These are phyloP conservation scores for Brasilioporus rufonigricans DNA, from an alignment of 768 basidiomycete genomes.

Conservation along the genomic window DNA sequence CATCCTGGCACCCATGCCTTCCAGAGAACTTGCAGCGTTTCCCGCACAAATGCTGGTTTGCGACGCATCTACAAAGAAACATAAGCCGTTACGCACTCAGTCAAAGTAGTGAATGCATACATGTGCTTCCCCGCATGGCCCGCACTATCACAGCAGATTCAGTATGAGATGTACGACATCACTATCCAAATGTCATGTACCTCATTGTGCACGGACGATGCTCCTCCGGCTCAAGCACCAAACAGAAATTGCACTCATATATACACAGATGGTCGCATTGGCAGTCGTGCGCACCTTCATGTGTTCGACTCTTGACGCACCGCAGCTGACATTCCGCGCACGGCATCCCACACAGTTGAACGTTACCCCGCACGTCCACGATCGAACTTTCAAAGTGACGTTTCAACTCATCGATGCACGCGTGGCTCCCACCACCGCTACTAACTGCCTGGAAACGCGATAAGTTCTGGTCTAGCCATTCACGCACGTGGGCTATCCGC, in stretches of 20 bases:
- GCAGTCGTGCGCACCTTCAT: constrained; percentile 50
- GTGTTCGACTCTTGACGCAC: constrained; percentile 46
- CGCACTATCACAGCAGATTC: constrained; percentile 37
- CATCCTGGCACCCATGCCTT: constrained; percentile 48
- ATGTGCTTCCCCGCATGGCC: constrained; percentile 57
- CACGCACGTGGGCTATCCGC: constrained; percentile 46
- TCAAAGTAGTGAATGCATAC: constrained; percentile 30
- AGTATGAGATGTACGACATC: not conserved
- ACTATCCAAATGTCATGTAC: constrained; percentile 33
- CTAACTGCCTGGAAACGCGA: constrained; percentile 39
- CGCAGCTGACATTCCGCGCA: constrained; percentile 48
- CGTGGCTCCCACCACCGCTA: constrained; percentile 22
- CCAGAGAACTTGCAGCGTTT: constrained; percentile 44
- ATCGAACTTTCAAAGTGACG: constrained; percentile 41
- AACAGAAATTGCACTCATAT: constrained; percentile 41
- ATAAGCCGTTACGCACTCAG: not conserved
- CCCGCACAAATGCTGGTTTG: constrained; percentile 53
- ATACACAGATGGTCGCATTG: constrained; percentile 47
- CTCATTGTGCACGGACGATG: constrained; percentile 42
- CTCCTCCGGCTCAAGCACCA: constrained; percentile 28
- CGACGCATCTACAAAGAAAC: constrained; percentile 42
- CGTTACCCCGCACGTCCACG: constrained; percentile 44
- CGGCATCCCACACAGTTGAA: constrained; percentile 48
- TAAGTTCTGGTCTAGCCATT: constrained; percentile 52
- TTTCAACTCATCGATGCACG: constrained; percentile 44